Conservation (phyloP, 2,329 filamentous ascomycete genomes). For the Verticillium nubilum region DNA sequence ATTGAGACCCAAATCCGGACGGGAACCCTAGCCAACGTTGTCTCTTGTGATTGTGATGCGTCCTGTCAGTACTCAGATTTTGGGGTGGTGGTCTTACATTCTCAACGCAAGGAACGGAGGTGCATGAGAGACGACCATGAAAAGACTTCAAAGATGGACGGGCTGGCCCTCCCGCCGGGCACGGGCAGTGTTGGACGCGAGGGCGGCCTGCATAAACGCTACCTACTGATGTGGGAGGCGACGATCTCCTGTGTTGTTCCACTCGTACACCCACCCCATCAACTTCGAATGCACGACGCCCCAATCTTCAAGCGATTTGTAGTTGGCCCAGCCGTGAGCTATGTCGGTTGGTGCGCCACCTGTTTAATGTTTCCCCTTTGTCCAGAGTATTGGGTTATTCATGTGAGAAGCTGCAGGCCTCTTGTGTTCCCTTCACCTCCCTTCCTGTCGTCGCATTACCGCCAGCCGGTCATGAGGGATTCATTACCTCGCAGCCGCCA, state of each 20-base stretch:
- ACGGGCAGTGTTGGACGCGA: too few relatives aligned
- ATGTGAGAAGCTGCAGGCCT: neutral
- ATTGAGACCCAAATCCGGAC: slow-evolving; percentile 1
- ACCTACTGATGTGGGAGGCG: too few relatives aligned
- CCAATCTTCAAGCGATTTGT: neutral
- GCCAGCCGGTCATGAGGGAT: neutral
- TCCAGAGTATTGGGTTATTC: neutral
- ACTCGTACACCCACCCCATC: neutral
- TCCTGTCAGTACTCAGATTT: neutral
- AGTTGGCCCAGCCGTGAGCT: neutral
- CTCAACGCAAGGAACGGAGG: neutral
- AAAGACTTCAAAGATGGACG: too few relatives aligned
- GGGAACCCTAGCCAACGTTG: neutral
- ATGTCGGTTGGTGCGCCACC: neutral
- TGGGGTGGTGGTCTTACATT: neutral
- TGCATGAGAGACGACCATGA: too few relatives aligned
- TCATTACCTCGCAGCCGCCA: neutral
- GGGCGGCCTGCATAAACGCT: too few relatives aligned
- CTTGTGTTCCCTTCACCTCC: neutral
- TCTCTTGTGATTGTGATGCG: neutral
- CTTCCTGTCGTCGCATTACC: neutral
- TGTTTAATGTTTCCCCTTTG: neutral
- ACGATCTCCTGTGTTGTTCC: too few relatives aligned
- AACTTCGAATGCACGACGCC: neutral
- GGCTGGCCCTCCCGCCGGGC: too few relatives aligned